phyloP scores from a whole-genome alignment of 129 eudicot species.

The Flaveria ramosissima region DNA sequence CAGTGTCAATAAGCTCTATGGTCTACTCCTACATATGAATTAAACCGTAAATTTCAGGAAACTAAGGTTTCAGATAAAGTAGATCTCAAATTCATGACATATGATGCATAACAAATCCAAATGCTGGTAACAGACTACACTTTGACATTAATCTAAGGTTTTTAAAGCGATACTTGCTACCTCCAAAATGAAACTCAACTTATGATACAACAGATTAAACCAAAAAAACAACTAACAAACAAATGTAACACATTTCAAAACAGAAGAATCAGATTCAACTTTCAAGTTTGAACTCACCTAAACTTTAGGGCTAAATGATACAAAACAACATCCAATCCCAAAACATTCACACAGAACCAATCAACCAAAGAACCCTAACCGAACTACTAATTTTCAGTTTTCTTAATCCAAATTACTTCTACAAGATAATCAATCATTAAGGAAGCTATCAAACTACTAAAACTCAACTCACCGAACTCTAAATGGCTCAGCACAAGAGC shows the following conservation, averaged over 20 bases:
- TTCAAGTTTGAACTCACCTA: not conserved
- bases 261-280: slow-evolving; percentile 11
- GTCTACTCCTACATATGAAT: no score
- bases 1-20: not conserved
- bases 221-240: slow-evolving; percentile 2
- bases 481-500: not conserved
- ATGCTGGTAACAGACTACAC: not conserved
- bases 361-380: not conserved
- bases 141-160: no score
- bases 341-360: slow-evolving; percentile 13
- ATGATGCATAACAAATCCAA: slow-evolving; percentile 4
- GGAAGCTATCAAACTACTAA: not conserved
- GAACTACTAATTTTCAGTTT: slow-evolving; percentile 1
- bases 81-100: slow-evolving; percentile 29
- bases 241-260: not conserved
- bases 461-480: not conserved
- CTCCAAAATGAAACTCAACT: not conserved
- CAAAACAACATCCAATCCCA: slow-evolving; percentile 19
- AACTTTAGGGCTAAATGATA: not conserved
- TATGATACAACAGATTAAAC: not conserved
- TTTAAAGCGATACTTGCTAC: not conserved
- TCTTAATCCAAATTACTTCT: not conserved
- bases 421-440: slow-evolving; percentile 4
- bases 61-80: not conserved
- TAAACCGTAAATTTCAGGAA: no score